These are phyloP conservation scores for Beauveria asiatica DNA, from an alignment of 2,329 filamentous ascomycete species.

Conservation along the genomic window DNA sequence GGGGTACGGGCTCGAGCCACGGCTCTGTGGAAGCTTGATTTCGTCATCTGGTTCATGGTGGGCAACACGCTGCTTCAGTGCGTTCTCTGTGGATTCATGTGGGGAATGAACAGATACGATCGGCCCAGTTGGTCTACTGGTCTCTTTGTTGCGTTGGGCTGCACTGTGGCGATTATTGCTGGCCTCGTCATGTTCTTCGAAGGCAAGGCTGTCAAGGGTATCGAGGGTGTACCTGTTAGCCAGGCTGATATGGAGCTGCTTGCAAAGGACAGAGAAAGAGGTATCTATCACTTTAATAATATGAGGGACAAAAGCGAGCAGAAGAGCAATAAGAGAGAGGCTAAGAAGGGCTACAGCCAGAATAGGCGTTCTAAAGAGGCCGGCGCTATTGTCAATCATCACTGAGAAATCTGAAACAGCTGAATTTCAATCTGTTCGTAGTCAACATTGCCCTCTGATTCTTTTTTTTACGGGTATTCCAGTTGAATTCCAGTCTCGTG, in stretches of 20 bases:
- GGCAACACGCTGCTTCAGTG: slow-evolving; percentile 72
- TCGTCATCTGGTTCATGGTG: slow-evolving; percentile 70
- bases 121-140: slow-evolving; percentile 76
- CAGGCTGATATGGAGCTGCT: slow-evolving; percentile 45
- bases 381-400: neutral
- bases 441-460: too few species aligned
- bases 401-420: neutral
- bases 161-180: slow-evolving; percentile 57
- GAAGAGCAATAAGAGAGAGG: slow-evolving; percentile 11
- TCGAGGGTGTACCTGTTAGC: slow-evolving; percentile 61
- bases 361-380: neutral
- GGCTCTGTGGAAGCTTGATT: slow-evolving; percentile 65
- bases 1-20: slow-evolving; percentile 61
- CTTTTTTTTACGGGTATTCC: too few species aligned
- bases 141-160: slow-evolving; percentile 67
- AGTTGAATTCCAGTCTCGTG: too few species aligned
- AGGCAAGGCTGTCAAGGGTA: slow-evolving; percentile 60
- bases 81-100: slow-evolving; percentile 72
- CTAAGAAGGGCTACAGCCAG: neutral
- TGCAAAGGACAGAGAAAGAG: slow-evolving; percentile 42
- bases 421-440: too few species aligned
- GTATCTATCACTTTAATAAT: slow-evolving; percentile 46
- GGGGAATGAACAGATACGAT: slow-evolving; percentile 63
- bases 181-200: slow-evolving; percentile 65
- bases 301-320: slow-evolving; percentile 27